phyloP scores from a whole-genome alignment of 2,329 filamentous ascomycete species.

The Venturia oleaginea region DNA sequence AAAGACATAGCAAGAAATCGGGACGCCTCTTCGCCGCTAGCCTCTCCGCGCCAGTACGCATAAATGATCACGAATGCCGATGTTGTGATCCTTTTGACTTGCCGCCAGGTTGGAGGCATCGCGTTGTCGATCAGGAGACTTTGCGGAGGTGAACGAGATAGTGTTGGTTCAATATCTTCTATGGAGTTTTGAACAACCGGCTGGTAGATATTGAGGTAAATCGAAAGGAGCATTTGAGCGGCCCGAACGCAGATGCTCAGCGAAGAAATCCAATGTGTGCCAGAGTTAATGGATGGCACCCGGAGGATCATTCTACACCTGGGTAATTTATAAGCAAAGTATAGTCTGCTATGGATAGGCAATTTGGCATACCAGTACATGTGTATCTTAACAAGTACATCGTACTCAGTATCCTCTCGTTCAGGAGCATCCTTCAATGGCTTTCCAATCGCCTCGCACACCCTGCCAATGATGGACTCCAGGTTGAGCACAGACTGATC shows the following conservation, averaged over 20 bases:
- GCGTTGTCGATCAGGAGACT: background rate
- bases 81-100: slow-evolving; percentile 1
- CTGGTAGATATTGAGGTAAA: background rate
- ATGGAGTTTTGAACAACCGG: background rate
- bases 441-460: background rate
- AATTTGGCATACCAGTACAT: background rate
- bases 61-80: background rate
- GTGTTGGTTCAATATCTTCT: background rate
- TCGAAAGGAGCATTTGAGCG: background rate
- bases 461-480: background rate
- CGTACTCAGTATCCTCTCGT: background rate
- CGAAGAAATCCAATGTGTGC: background rate
- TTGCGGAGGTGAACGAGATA: background rate
- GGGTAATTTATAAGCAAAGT: background rate
- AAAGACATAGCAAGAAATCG: background rate
- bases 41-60: background rate
- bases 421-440: background rate
- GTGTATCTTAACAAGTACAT: background rate
- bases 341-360: no score
- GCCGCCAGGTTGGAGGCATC: background rate
- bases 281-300: background rate
- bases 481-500: background rate
- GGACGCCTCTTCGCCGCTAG: background rate
- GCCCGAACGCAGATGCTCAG: background rate
- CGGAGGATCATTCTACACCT: background rate